A percentile compares a stretch with the other conserved stretches of the same genome.
Conservation (phyloP, 1,139 yeast genomes). For the Hanseniaspora gamundiae region DNA sequence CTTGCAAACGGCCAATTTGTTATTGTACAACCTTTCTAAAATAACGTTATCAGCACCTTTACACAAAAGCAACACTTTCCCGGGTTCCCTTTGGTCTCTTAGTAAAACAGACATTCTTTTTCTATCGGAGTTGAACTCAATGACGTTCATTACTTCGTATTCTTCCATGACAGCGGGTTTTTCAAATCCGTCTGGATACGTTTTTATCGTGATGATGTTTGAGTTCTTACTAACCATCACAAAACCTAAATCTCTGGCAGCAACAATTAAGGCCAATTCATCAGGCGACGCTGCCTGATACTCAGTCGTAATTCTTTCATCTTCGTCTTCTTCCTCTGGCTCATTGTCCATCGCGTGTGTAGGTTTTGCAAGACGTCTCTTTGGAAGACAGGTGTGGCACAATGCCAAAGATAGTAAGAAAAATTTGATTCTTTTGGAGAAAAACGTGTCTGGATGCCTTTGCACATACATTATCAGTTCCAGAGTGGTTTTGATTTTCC, state of each 20-base stretch:
- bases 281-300: conserved; percentile 96
- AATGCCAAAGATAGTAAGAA: conserved; percentile 73
- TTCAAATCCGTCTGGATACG: conserved; percentile 76
- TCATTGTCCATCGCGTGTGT: conserved; percentile 6
- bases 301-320: conserved; percentile 38
- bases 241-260: conserved; percentile 89
- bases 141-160: conserved; percentile 63
- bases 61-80: conserved; percentile 66
- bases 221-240: conserved; percentile 61
- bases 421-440: conserved; percentile 62
- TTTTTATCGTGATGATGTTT: conserved; percentile 48
- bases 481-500: conserved; percentile 35
- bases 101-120: conserved; percentile 92
- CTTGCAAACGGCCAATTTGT: conserved; percentile 47
- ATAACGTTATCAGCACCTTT: conserved; percentile 97
- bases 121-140: conserved; percentile 79
- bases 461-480: conserved; percentile 62
- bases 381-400: conserved; percentile 85
- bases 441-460: conserved; percentile 53
- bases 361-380: conserved; percentile 18
- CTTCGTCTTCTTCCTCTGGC: conserved; percentile 22
- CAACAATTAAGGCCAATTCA: conserved; percentile 83
- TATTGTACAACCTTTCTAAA: conserved; percentile 53
- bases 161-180: conserved; percentile 48
- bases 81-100: conserved; percentile 50